phyloP scores from a whole-genome alignment of 306 rosid species.

The Cyclanthera cordifolia region DNA sequence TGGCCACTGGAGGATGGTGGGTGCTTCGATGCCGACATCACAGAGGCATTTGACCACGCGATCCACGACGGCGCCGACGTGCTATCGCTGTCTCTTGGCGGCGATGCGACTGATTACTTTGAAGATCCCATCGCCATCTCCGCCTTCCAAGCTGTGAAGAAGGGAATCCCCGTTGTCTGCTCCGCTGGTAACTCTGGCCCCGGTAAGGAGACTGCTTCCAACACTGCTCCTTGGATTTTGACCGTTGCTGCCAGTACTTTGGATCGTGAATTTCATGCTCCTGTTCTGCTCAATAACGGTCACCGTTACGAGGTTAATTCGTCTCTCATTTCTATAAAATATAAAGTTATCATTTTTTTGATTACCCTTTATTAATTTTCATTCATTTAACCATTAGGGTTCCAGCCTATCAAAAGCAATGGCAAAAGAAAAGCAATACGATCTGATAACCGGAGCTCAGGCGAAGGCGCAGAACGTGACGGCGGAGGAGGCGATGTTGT shows the following conservation, averaged over 20 bases:
- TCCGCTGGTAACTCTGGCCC: constrained; percentile 73
- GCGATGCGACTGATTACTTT: constrained; percentile 1
- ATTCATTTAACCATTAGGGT: too few relatives aligned
- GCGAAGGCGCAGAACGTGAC: constrained; percentile 25
- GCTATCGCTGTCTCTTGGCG: constrained; percentile 54
- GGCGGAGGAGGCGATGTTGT: constrained; percentile 22
- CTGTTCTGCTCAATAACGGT: constrained; percentile 43
- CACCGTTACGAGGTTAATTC: constrained; percentile 26
- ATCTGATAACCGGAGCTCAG: constrained; percentile 35
- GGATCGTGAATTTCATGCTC: constrained; percentile 38
- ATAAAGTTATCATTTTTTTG: too few relatives aligned
- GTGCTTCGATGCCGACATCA: constrained; percentile 51
- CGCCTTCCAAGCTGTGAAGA: constrained; percentile 50
- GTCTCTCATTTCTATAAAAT: too few relatives aligned
- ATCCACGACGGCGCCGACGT: constrained; percentile 63
- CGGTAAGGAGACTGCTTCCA: constrained; percentile 19
- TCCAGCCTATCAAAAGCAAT: constrained; percentile 31
- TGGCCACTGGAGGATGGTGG: constrained; percentile 29
- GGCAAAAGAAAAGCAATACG: constrained; percentile 31
- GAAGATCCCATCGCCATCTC: constrained; percentile 32
- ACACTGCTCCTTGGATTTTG: constrained; percentile 59
- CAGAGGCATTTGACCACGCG: constrained; percentile 49
- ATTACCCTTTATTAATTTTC: too few relatives aligned
- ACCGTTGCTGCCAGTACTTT: constrained; percentile 67
- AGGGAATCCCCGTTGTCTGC: constrained; percentile 35